Evolutionary conservation across 495 filamentous ascomycete species (phyloP).

Genomic region (Terfezia boudieri): DNA sequence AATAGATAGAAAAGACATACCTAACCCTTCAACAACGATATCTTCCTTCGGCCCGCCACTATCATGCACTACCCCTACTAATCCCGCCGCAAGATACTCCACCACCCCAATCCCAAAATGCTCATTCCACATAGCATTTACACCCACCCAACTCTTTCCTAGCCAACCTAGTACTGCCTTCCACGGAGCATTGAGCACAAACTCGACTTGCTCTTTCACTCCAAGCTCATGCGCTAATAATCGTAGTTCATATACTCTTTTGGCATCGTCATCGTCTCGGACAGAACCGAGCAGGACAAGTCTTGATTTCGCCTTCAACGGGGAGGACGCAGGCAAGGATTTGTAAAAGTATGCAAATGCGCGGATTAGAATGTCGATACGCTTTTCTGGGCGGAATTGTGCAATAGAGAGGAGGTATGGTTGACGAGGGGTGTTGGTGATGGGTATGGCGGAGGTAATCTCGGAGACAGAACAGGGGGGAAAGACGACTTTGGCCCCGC

Average conservation of each 20-base stretch:
- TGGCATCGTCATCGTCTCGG: slow-evolving; percentile 59
- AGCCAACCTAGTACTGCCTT: slow-evolving; percentile 61
- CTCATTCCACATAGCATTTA: slow-evolving; percentile 99
- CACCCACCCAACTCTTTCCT: slow-evolving; percentile 41
- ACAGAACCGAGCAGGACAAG: slow-evolving; percentile 76
- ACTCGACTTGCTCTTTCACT: slow-evolving; percentile 61
- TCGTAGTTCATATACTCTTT: slow-evolving; percentile 73
- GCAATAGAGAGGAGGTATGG: slow-evolving; percentile 63
- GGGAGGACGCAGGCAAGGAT: background rate
- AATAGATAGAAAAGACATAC: slow-evolving; percentile 29
- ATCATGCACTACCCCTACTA: slow-evolving; percentile 79
- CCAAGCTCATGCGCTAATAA: slow-evolving; percentile 70
- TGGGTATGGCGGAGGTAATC: slow-evolving; percentile 39
- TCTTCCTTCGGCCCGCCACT: slow-evolving; percentile 80
- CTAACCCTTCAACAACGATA: slow-evolving; percentile 63
- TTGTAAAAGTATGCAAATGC: slow-evolving; percentile 54
- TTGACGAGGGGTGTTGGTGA: slow-evolving; percentile 36
- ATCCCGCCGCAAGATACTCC: slow-evolving; percentile 87
- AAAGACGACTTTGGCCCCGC: slow-evolving; percentile 50
- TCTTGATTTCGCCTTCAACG: slow-evolving; percentile 30
- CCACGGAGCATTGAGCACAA: slow-evolving; percentile 77
- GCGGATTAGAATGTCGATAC: slow-evolving; percentile 62
- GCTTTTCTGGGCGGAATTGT: slow-evolving; percentile 94
- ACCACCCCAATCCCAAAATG: slow-evolving; percentile 98
- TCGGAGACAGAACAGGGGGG: slow-evolving; percentile 79